phyloP scores from a whole-genome alignment of 2,329 filamentous ascomycete species.

The Colletotrichum godetiae region DNA sequence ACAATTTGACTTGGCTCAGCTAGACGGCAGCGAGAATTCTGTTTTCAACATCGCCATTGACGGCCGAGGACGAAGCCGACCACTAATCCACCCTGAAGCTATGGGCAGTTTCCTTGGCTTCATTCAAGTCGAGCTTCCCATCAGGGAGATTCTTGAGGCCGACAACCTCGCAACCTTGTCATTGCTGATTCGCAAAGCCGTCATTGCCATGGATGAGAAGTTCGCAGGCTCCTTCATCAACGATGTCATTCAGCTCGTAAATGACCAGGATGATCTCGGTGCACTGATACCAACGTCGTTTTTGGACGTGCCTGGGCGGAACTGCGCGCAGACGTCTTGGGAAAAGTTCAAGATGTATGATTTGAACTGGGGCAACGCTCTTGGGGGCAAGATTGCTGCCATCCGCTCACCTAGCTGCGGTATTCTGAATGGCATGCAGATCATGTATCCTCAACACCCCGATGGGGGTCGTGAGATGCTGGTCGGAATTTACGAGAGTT shows the following conservation, averaged over 20 bases:
- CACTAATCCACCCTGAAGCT: too few relatives aligned
- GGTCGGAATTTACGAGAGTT: slow-evolving; percentile 39
- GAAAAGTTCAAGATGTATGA: slow-evolving; percentile 46
- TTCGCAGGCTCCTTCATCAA: slow-evolving; percentile 44
- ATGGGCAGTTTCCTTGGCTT: too few relatives aligned
- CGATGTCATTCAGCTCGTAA: slow-evolving; percentile 44
- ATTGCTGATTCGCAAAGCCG: too few relatives aligned
- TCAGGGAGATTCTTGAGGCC: too few relatives aligned
- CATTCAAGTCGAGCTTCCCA: too few relatives aligned
- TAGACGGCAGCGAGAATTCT: slow-evolving; percentile 38
- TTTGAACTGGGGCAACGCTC: slow-evolving; percentile 48
- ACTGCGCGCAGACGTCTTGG: slow-evolving; percentile 49
- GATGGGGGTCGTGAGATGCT: slow-evolving; percentile 48
- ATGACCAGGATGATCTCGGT: slow-evolving; percentile 45
- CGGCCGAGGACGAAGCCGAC: slow-evolving; percentile 47
- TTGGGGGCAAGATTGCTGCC: slow-evolving; percentile 41
- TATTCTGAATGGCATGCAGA: slow-evolving; percentile 45
- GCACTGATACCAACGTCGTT: slow-evolving; percentile 47
- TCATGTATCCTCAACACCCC: slow-evolving; percentile 46
- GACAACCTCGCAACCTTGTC: too few relatives aligned
- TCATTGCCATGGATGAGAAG: slow-evolving; percentile 41
- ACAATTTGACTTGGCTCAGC: neutral
- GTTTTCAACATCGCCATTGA: slow-evolving; percentile 52
- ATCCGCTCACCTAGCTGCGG: slow-evolving; percentile 46
- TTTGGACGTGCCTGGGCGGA: slow-evolving; percentile 47